Percentiles rank a stretch among this genome's conserved stretches.
phyloP scores from a whole-genome alignment of 2,329 filamentous ascomycete genomes.

The Stemphylium lycopersici region DNA sequence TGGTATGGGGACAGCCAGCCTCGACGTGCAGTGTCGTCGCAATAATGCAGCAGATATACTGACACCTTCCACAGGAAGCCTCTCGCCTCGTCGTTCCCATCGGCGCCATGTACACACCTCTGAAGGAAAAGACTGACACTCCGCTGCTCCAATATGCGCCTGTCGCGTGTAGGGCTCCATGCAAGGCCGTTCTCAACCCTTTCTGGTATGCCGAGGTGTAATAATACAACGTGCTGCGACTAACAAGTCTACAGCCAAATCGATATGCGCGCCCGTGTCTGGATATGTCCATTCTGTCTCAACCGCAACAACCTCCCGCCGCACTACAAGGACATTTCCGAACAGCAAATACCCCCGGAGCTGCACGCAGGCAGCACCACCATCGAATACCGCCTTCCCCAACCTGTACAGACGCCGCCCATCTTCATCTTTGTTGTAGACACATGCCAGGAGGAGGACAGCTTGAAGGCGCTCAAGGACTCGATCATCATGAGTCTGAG shows the following conservation, averaged over 20 bases:
- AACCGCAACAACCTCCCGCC: constrained; percentile 81
- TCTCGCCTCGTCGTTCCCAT: constrained; percentile 95
- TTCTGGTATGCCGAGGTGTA: constrained; percentile 73
- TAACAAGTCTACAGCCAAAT: constrained; percentile 66
- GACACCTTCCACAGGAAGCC: constrained; percentile 70
- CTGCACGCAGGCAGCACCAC: constrained; percentile 82
- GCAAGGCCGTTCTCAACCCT: constrained; percentile 93
- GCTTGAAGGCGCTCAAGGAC: constrained; percentile 80
- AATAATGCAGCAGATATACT: constrained; percentile 29
- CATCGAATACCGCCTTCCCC: constrained; percentile 84
- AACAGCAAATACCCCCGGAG: constrained; percentile 81
- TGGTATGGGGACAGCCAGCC: constrained; percentile 72
- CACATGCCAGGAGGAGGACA: constrained; percentile 87
- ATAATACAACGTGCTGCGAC: constrained; percentile 5
- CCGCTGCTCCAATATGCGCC: constrained; percentile 94
- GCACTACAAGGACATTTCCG: constrained; percentile 89
- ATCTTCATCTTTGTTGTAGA: constrained; percentile 90
- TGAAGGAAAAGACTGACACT: constrained; percentile 92
- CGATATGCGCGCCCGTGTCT: constrained; percentile 80
- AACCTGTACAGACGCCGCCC: constrained; percentile 82
- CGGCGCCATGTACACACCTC: constrained; percentile 90
- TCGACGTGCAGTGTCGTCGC: constrained; percentile 5
- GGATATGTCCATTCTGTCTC: constrained; percentile 89
- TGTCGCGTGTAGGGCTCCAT: constrained; percentile 94
- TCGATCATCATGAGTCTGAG: constrained; percentile 86